Percentiles rank a stretch among this genome's conserved stretches.
Evolutionary conservation across 495 filamentous ascomycete genomes (phyloP).

Genomic region (Hyaloscypha variabilis): DNA sequence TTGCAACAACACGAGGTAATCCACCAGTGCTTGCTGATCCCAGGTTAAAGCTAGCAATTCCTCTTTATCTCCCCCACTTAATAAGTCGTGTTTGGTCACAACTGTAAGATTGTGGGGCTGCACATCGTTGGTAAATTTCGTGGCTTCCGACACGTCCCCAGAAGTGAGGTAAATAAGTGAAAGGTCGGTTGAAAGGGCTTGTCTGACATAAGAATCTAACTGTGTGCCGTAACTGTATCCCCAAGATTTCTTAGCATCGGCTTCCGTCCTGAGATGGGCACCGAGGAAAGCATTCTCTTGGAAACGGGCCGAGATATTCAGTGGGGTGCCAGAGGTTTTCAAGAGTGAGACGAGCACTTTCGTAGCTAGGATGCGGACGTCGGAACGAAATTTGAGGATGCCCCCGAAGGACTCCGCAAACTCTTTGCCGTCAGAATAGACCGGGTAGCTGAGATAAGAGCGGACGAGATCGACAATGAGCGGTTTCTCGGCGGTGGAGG

Average conservation of each 20-base stretch:
- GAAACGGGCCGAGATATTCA: background rate
- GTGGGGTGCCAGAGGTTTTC: constrained; percentile 5
- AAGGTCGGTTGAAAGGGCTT: background rate
- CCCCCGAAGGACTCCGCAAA: constrained; percentile 26
- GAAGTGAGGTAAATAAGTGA: constrained; percentile 19
- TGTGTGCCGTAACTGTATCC: background rate
- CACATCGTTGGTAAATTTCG: constrained; percentile 5
- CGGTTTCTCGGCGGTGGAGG: too few relatives aligned
- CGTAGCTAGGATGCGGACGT: constrained; percentile 22
- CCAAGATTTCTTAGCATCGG: constrained; percentile 10
- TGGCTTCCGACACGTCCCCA: constrained; percentile 2
- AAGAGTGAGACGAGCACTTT: constrained; percentile 10
- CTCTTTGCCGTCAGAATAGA: constrained; percentile 19
- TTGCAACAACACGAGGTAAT: constrained; percentile 16
- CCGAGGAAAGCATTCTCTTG: constrained; percentile 20
- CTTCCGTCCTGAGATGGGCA: constrained; percentile 28
- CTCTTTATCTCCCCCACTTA: constrained; percentile 7
- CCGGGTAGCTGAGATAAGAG: constrained; percentile 23
- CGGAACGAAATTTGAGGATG: constrained; percentile 25
- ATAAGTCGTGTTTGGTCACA: constrained; percentile 14
- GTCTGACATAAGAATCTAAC: constrained; percentile 8
- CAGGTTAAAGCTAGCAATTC: constrained; percentile 8
- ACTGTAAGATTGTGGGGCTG: constrained; percentile 7
- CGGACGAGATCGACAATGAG: constrained; percentile 11
- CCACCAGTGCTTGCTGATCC: constrained; percentile 19